Percentiles rank a stretch among this genome's conserved stretches.
These are phyloP conservation scores for Sphaerostilbella broomeana DNA, from an alignment of 2,329 filamentous ascomycete species.

Conservation along the genomic window DNA sequence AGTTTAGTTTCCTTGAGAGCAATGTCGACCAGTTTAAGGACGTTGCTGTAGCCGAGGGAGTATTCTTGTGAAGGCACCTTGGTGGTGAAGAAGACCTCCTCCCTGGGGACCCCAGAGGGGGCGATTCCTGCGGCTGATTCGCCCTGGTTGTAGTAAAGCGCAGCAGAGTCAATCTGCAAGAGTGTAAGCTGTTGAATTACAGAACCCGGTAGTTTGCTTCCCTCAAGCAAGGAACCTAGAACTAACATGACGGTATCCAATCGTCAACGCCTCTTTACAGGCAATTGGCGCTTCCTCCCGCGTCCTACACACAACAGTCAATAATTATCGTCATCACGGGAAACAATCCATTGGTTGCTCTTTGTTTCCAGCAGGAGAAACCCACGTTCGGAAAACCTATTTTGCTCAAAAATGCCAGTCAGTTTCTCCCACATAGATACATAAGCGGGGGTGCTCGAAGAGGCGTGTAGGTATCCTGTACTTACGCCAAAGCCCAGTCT, in stretches of 20 bases:
- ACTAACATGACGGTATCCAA: constrained; percentile 48
- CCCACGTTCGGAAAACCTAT: constrained; percentile 50
- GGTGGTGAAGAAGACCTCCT: constrained; percentile 49
- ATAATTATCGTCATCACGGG: constrained; percentile 3
- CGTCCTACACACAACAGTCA: constrained; percentile 20
- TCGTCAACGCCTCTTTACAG: constrained; percentile 39
- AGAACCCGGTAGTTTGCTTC: not conserved
- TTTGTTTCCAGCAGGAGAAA: not conserved
- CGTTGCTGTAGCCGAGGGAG: constrained; percentile 51
- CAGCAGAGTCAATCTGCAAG: constrained; percentile 46
- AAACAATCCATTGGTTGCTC: too few relatives aligned
- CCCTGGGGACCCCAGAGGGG: constrained; percentile 35
- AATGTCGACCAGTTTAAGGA: constrained; percentile 56
- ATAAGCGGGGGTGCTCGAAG: too few relatives aligned
- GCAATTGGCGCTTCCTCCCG: constrained; percentile 28
- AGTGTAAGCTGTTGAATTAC: too few relatives aligned
- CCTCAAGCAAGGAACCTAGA: too few relatives aligned
- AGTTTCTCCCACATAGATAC: too few relatives aligned
- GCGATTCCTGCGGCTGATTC: constrained; percentile 40
- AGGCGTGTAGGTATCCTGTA: constrained; percentile 7
- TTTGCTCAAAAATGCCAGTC: too few relatives aligned
- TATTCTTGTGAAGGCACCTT: constrained; percentile 41
- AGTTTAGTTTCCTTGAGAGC: constrained; percentile 57
- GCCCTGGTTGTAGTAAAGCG: constrained; percentile 45
- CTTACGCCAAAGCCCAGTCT: constrained; percentile 49